Conservation (phyloP, 2,329 filamentous ascomycete genomes). For the Neonectria faginata region DNA sequence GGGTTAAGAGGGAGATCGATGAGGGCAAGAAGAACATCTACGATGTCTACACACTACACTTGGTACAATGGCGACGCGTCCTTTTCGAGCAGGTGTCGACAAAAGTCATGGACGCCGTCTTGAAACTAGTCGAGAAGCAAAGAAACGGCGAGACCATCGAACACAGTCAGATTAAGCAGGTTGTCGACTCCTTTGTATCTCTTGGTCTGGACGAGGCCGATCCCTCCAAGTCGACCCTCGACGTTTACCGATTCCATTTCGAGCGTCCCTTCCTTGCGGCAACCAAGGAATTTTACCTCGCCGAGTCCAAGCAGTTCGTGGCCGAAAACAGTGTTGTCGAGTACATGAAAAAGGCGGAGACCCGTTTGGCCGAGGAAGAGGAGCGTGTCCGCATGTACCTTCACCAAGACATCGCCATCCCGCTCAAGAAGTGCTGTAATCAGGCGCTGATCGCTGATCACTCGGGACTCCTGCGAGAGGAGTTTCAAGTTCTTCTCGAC, state of each 20-base stretch:
- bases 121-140: slow-evolving; percentile 97
- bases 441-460: slow-evolving; percentile 91
- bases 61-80: slow-evolving; percentile 94
- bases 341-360: slow-evolving; percentile 99
- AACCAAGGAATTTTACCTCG: slow-evolving; percentile 87
- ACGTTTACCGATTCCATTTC: slow-evolving; percentile 93
- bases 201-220: slow-evolving; percentile 94
- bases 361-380: slow-evolving; percentile 90
- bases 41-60: slow-evolving; percentile 95
- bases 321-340: slow-evolving; percentile 98
- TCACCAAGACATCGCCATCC: slow-evolving; percentile 86
- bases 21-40: slow-evolving; percentile 99
- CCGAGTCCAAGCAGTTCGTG: slow-evolving; percentile 93
- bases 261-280: slow-evolving; percentile 91
- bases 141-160: slow-evolving; percentile 98
- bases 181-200: slow-evolving; percentile 96
- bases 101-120: slow-evolving; percentile 94
- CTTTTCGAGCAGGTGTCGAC: slow-evolving; percentile 86
- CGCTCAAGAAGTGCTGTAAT: slow-evolving; percentile 89
- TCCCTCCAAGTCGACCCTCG: slow-evolving; percentile 91
- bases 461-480: slow-evolving; percentile 85
- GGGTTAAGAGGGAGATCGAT: slow-evolving; percentile 99
- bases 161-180: slow-evolving; percentile 94
- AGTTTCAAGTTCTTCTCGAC: slow-evolving; percentile 94
- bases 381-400: slow-evolving; percentile 92